Evolutionary conservation across 2,329 filamentous ascomycete genomes (phyloP).

Genomic region (Fusarium citri): DNA sequence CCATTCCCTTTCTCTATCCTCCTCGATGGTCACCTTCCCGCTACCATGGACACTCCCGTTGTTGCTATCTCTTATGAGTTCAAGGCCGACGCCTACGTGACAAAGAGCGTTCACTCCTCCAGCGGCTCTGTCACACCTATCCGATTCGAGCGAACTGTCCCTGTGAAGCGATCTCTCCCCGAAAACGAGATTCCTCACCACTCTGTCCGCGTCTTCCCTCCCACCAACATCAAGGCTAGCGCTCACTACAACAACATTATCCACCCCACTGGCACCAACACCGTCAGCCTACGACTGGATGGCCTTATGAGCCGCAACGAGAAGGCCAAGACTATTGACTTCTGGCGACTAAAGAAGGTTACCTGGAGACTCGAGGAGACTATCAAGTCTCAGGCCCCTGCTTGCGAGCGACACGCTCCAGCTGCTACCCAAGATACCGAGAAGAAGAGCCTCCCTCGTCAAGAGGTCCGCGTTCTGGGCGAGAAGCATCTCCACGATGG

Average conservation of each 20-base stretch:
- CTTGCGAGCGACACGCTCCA: constrained; percentile 79
- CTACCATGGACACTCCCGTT: constrained; percentile 79
- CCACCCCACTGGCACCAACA: constrained; percentile 86
- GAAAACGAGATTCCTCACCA: constrained; percentile 83
- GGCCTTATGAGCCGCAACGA: constrained; percentile 81
- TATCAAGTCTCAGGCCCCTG: constrained; percentile 80
- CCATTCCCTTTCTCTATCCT: constrained; percentile 90
- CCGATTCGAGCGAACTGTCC: constrained; percentile 74
- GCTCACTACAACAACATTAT: constrained; percentile 86
- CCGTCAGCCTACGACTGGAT: constrained; percentile 81
- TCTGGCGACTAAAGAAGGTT: constrained; percentile 90
- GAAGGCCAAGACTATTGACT: constrained; percentile 76
- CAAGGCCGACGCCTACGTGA: constrained; percentile 71
- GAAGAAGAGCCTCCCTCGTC: constrained; percentile 76
- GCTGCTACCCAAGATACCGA: constrained; percentile 52
- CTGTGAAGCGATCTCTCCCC: constrained; percentile 81
- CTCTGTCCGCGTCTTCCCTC: constrained; percentile 93
- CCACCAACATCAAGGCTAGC: constrained; percentile 90
- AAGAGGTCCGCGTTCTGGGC: constrained; percentile 81
- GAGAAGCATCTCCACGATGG: constrained; percentile 84
- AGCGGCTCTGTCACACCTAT: constrained; percentile 60
- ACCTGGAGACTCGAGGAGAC: constrained; percentile 95
- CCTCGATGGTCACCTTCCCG: constrained; percentile 86
- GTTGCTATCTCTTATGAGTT: constrained; percentile 84
- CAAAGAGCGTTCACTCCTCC: constrained; percentile 62